Evolutionary conservation across 1,284 basidiomycete species (phyloP).

Genomic region (Inonotus hispidus): DNA sequence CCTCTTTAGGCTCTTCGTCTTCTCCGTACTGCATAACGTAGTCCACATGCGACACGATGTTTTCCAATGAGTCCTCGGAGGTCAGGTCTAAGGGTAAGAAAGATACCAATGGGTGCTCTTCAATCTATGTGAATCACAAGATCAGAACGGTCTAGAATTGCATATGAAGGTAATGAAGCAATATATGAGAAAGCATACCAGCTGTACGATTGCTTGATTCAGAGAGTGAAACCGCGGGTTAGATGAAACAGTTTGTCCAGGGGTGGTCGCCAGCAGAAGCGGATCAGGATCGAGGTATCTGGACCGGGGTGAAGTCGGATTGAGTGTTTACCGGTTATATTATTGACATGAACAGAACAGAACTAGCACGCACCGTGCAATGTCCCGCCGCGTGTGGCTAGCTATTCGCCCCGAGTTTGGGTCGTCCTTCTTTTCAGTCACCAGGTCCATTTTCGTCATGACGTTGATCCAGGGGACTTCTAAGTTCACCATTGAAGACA

Average conservation of each 20-base stretch:
- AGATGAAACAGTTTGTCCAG: slow-evolving; percentile 54
- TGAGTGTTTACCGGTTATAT: not conserved
- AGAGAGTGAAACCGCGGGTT: slow-evolving; percentile 91
- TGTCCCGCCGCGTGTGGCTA: slow-evolving; percentile 64
- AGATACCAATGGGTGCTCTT: slow-evolving; percentile 96
- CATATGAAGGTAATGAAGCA: slow-evolving; percentile 1
- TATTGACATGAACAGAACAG: not conserved
- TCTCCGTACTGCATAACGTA: slow-evolving; percentile 97
- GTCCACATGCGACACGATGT: slow-evolving; percentile 92
- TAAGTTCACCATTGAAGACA: slow-evolving; percentile 98
- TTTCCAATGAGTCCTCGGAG: slow-evolving; percentile 84
- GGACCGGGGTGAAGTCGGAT: not conserved
- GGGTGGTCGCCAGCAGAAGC: slow-evolving; percentile 69
- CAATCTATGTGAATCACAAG: slow-evolving; percentile 58
- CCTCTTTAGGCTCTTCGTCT: slow-evolving; percentile 89
- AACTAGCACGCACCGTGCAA: slow-evolving; percentile 55
- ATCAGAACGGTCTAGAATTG: not conserved
- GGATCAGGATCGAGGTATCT: slow-evolving; percentile 98
- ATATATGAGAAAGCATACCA: slow-evolving; percentile 44
- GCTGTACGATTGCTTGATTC: slow-evolving; percentile 91
- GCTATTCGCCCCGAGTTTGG: slow-evolving; percentile 66
- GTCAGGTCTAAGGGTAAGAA: slow-evolving; percentile 95
- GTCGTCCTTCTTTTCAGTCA: slow-evolving; percentile 61
- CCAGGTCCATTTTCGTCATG: slow-evolving; percentile 99
- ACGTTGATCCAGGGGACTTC: slow-evolving; percentile 97